A percentile compares a stretch with the other conserved stretches of the same genome.
phyloP scores from a whole-genome alignment of 2,329 filamentous ascomycete species.

The Arthroderma sp. region DNA sequence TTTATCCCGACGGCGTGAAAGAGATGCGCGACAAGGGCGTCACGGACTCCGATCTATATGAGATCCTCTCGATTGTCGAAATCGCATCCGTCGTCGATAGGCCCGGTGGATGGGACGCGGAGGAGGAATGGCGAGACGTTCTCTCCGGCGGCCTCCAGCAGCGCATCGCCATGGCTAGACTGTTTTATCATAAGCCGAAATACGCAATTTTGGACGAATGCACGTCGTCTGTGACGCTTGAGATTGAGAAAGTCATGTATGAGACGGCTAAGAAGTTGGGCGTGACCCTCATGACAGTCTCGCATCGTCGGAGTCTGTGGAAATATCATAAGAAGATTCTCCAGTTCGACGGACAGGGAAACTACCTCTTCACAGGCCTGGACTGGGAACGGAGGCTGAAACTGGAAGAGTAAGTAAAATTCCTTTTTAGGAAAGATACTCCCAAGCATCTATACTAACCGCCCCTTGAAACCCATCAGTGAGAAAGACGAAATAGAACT shows the following conservation, averaged over 20 bases:
- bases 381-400: slow-evolving; percentile 75
- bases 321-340: slow-evolving; percentile 90
- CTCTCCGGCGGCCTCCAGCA: slow-evolving; percentile 88
- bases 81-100: slow-evolving; percentile 71
- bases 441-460: slow-evolving; percentile 9
- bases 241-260: slow-evolving; percentile 93
- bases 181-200: slow-evolving; percentile 84
- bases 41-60: slow-evolving; percentile 65
- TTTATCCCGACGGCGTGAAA: slow-evolving; percentile 79
- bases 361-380: slow-evolving; percentile 76
- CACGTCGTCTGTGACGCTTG: slow-evolving; percentile 85
- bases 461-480: slow-evolving; percentile 21
- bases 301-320: slow-evolving; percentile 82
- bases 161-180: slow-evolving; percentile 85
- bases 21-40: slow-evolving; percentile 77
- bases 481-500: slow-evolving; percentile 91
- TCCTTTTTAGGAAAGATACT: neutral
- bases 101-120: slow-evolving; percentile 76
- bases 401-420: slow-evolving; percentile 59
- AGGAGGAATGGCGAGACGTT: slow-evolving; percentile 93
- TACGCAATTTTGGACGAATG: slow-evolving; percentile 97
- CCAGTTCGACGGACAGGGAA: slow-evolving; percentile 90
- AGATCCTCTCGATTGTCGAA: slow-evolving; percentile 64
- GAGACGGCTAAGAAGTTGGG: slow-evolving; percentile 83
- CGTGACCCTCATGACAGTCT: slow-evolving; percentile 94